Percentiles rank a stretch among this genome's conserved stretches.
Evolutionary conservation across 1,284 basidiomycete species (phyloP).

Genomic region (Heimioporus retisporus): DNA sequence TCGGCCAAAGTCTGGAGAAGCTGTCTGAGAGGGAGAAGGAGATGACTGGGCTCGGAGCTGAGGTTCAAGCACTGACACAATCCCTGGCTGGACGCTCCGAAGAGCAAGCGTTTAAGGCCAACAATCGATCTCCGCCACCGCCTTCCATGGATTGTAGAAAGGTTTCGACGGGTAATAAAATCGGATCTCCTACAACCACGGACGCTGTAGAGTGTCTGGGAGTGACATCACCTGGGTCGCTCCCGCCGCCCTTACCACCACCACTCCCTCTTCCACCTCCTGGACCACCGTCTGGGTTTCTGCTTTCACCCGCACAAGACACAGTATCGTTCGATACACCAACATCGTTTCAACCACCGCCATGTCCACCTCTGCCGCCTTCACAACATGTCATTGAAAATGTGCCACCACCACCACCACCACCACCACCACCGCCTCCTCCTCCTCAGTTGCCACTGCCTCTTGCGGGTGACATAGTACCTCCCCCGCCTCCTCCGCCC

Average conservation of each 20-base stretch:
- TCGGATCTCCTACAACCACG: conserved; percentile 6
- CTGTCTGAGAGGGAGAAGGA: conserved; percentile 79
- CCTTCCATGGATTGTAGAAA: conserved; percentile 50
- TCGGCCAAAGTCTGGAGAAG: conserved; percentile 74
- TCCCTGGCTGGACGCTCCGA: conserved; percentile 64
- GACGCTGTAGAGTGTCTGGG: conserved; percentile 13
- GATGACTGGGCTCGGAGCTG: conserved; percentile 62
- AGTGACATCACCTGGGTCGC: not conserved
- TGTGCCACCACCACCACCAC: no score
- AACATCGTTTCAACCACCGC: conserved; percentile 1
- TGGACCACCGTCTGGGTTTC: conserved; percentile 14
- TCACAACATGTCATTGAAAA: no score
- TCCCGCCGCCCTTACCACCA: conserved; percentile 10
- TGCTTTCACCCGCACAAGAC: no score
- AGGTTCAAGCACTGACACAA: conserved; percentile 64
- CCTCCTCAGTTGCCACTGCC: conserved; percentile 43
- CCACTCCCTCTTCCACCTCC: conserved; percentile 19
- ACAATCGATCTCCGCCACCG: conserved; percentile 72
- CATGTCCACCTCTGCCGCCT: conserved; percentile 35
- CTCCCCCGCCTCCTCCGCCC: conserved; percentile 38
- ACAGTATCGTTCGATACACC: conserved; percentile 10
- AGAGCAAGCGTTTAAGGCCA: conserved; percentile 79
- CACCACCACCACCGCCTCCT: conserved; percentile 36
- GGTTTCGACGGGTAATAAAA: conserved; percentile 32
- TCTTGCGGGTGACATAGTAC: conserved; percentile 42